Conservation (phyloP, 2,329 filamentous ascomycete species). For the Fusarium papillatum region DNA sequence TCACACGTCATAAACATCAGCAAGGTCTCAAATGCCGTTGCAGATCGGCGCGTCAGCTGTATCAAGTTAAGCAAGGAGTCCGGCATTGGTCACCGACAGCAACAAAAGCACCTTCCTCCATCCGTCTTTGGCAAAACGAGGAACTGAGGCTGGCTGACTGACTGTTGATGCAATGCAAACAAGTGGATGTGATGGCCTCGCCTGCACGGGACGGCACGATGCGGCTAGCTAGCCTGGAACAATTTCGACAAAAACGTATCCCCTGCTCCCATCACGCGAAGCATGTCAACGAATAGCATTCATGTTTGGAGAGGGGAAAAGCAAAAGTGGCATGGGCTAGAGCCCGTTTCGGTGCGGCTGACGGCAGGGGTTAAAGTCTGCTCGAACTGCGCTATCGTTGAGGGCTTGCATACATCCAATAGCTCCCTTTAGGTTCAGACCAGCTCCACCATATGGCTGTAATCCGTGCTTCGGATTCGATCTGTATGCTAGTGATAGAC, state of each 20-base stretch:
- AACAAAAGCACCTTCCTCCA: background rate
- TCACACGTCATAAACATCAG: background rate
- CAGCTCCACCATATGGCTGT: background rate
- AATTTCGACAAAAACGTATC: background rate
- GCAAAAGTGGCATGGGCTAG: slow-evolving; percentile 1
- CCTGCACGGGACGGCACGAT: background rate
- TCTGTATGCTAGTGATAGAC: background rate
- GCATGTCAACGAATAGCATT: background rate
- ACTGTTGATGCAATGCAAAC: background rate
- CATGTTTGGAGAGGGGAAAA: background rate
- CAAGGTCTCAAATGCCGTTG: background rate
- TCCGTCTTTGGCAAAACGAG: background rate
- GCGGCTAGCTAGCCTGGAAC: background rate
- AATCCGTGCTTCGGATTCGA: background rate
- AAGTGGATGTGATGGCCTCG: background rate
- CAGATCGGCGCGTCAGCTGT: background rate
- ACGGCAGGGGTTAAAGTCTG: slow-evolving; percentile 1
- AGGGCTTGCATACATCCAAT: background rate
- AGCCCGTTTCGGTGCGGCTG: slow-evolving; percentile 11
- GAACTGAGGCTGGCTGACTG: background rate
- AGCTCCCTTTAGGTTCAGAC: background rate
- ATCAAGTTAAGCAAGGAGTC: background rate
- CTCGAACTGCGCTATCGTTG: background rate
- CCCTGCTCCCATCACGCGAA: background rate
- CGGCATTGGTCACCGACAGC: background rate